Percentiles rank a stretch among this genome's conserved stretches.
Conservation (phyloP, 2,329 filamentous ascomycete species). For the Colletotrichum coccodes region DNA sequence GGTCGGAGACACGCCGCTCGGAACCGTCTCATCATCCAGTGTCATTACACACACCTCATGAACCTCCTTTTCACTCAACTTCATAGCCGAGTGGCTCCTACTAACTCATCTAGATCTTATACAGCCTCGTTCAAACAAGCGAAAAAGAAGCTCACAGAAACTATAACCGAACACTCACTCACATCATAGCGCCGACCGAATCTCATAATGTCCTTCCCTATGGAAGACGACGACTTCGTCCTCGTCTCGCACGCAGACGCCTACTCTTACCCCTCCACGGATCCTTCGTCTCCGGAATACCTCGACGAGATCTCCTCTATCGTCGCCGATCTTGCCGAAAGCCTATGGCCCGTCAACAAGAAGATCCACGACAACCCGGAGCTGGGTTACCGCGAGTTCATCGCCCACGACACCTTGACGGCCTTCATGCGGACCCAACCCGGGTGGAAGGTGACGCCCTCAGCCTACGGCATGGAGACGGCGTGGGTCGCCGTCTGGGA, state of each 20-base stretch:
- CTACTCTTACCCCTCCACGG: neutral
- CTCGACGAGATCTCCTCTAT: conserved; percentile 25
- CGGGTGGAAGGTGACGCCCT: conserved; percentile 61
- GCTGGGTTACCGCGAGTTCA: conserved; percentile 40
- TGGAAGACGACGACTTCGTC: conserved; percentile 22
- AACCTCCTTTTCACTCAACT: neutral
- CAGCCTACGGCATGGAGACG: conserved; percentile 61
- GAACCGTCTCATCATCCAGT: neutral
- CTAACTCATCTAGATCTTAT: neutral
- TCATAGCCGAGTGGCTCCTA: neutral
- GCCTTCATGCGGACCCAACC: conserved; percentile 53
- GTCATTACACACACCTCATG: neutral
- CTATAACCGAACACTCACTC: neutral
- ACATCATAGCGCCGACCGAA: neutral
- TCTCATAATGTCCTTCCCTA: neutral
- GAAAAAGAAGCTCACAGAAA: neutral
- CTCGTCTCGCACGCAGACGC: conserved; percentile 23
- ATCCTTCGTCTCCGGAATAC: neutral
- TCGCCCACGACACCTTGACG: conserved; percentile 54
- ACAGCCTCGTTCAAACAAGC: neutral
- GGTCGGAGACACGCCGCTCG: conserved; percentile 29
- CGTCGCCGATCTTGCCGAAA: conserved; percentile 14
- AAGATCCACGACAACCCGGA: conserved; percentile 41
- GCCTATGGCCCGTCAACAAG: conserved; percentile 32
- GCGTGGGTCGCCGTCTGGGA: conserved; percentile 63